Conservation (phyloP, 2,329 filamentous ascomycete species). For the Exophiala spinifera region DNA sequence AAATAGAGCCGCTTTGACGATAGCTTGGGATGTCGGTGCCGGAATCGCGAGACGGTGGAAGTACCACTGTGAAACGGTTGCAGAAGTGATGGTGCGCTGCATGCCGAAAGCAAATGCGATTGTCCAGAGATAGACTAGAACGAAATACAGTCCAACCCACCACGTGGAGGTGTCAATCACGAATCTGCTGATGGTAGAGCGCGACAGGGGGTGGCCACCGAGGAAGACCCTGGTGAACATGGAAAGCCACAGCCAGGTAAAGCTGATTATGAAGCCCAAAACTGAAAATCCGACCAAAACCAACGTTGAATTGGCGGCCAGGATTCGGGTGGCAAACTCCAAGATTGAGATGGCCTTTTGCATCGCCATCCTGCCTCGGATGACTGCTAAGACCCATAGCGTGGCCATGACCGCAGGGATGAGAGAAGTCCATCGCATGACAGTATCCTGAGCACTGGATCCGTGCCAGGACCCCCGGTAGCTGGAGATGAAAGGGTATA, state of each 20-base stretch:
- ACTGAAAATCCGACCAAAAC: constrained; percentile 78
- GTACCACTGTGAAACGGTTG: constrained; percentile 98
- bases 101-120: constrained; percentile 81
- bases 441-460: constrained; percentile 75
- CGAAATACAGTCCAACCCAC: constrained; percentile 92
- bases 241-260: constrained; percentile 93
- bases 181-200: constrained; percentile 57
- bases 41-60: constrained; percentile 87
- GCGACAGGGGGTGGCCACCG: constrained; percentile 71
- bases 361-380: constrained; percentile 75
- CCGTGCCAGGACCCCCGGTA: constrained; percentile 75
- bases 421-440: constrained; percentile 83
- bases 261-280: constrained; percentile 71
- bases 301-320: constrained; percentile 79
- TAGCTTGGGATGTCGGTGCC: constrained; percentile 70
- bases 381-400: constrained; percentile 80
- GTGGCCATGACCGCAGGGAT: constrained; percentile 70
- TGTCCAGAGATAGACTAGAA: constrained; percentile 94
- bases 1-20: constrained; percentile 76
- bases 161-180: constrained; percentile 84
- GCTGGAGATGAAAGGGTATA: constrained; percentile 88
- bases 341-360: constrained; percentile 82
- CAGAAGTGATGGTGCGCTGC: constrained; percentile 86
- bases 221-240: constrained; percentile 97
- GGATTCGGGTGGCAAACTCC: constrained; percentile 85